Evolutionary conservation across 805 yeast genomes (phyloP), one percentile per base, ranked within the genome.

Genomic region (Candida koratica): DNA sequence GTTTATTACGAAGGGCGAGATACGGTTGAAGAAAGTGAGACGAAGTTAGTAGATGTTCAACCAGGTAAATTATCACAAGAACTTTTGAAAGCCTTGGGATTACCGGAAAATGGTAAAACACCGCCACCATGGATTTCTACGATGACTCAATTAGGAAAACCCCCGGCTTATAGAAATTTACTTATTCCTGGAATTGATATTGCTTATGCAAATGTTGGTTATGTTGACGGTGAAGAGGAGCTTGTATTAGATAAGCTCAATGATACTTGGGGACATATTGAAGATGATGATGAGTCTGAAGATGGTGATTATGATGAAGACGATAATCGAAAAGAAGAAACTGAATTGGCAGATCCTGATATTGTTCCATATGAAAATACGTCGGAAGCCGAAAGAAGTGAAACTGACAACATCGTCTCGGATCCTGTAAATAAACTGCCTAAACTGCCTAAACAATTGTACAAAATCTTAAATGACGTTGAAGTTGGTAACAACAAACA

Each of bases 121-220:
- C 70, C 80, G 5, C 87, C 88, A 2, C 96, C 96, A 0, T 90
- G 97, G 97, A 68, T 81, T 15, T 56, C 68, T 2, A 72, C 73
- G 24, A 81, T 89, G 84, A 71, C 70, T 36, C 67, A 73, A 37
- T 49, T 74, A 10, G 97, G 97, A 0, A 77, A 83, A 17, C 96
- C 97, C 0, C 96, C 96, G 0, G 71, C 87, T 13, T 89, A 86
- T 58, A 79, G 80, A 2, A 69, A 73, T 25, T 61, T 86, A 54
- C 60, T 67, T 22, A 71, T 85, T 6, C 86, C 73, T 1, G 73
- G 72, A 1, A 37, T 67, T 12, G 71, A 67, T 39, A 44, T 47
- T 4, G 56, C 57, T 27, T 66, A 67, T 40, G 44, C 48, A 4
- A 67, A 66, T 37, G 48, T 44, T 17, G 71, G 71, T 1, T 67